A percentile compares a stretch with the other conserved stretches of the same genome.
phyloP scores from a whole-genome alignment of 306 rosid species.

The Prinsepia uniflora region DNA sequence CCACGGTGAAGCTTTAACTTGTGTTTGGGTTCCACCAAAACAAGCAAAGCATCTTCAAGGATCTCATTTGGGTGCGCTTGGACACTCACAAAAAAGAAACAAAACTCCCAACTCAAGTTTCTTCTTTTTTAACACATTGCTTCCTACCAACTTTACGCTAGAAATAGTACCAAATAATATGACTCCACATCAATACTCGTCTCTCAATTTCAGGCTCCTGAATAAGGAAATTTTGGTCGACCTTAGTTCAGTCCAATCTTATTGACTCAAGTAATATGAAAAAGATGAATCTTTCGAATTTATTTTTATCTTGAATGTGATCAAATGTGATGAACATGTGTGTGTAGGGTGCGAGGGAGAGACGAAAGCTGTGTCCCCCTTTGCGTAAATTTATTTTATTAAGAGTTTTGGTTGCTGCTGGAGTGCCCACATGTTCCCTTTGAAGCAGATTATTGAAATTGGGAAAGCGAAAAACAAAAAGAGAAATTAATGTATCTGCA shows the following conservation, averaged over 20 bases:
- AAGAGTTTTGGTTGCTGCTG: constrained; percentile 25
- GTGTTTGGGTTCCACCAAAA: constrained; percentile 41
- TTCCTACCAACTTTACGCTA: constrained; percentile 19
- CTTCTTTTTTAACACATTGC: background rate
- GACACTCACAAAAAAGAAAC: constrained; percentile 34
- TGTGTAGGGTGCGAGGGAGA: constrained; percentile 33
- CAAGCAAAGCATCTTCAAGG: constrained; percentile 54
- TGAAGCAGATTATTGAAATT: constrained; percentile 31
- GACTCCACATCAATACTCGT: constrained; percentile 21
- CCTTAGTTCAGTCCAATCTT: too few species aligned
- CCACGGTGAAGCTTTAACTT: constrained; percentile 53
- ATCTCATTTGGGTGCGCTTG: constrained; percentile 17
- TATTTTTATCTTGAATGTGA: background rate
- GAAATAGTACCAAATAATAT: constrained; percentile 20
- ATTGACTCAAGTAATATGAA: too few species aligned
- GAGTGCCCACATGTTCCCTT: constrained; percentile 52
- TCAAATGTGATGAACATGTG: constrained; percentile 10
- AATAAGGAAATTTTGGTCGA: constrained; percentile 27
- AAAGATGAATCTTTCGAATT: constrained; percentile 23
- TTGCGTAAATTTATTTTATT: constrained; percentile 15
- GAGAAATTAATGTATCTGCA: constrained; percentile 10
- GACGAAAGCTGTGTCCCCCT: constrained; percentile 36
- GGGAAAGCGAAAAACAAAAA: background rate
- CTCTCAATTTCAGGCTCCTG: constrained; percentile 28
- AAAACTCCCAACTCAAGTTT: constrained; percentile 24